Percentiles rank a stretch among this genome's conserved stretches.
Conservation (phyloP, 2,329 filamentous ascomycete genomes). For the Arthrobotrys sphaeroides region DNA sequence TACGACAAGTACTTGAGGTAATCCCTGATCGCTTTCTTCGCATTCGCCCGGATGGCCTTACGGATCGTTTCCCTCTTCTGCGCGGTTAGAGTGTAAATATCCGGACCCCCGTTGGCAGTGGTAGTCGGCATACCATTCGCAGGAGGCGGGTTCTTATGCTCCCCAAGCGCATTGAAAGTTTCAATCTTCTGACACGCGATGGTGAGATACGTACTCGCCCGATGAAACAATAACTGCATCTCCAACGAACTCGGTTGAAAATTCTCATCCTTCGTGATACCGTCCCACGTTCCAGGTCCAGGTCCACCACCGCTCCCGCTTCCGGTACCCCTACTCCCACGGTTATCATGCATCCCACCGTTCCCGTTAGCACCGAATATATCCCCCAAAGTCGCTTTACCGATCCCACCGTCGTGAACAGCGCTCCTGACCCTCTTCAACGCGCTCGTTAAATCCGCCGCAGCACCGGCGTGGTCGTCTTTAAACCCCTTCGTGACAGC, state of each 20-base stretch:
- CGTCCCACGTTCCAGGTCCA: conserved; percentile 57
- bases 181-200: conserved; percentile 67
- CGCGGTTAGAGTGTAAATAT: conserved; percentile 21
- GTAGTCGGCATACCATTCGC: conserved; percentile 40
- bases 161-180: conserved; percentile 55
- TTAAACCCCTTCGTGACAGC: conserved; percentile 80
- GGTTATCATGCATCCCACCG: conserved; percentile 30
- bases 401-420: conserved; percentile 63
- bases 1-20: conserved; percentile 76
- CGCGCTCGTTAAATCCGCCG: conserved; percentile 75
- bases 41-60: conserved; percentile 76
- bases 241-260: conserved; percentile 80
- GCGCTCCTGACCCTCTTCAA: conserved; percentile 68
- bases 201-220: conserved; percentile 76
- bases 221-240: conserved; percentile 78
- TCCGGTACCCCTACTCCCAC: conserved; percentile 58
- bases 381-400: conserved; percentile 65
- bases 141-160: conserved; percentile 58
- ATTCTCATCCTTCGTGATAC: conserved; percentile 64
- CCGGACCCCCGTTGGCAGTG: conserved; percentile 4
- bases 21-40: conserved; percentile 79
- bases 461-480: conserved; percentile 75
- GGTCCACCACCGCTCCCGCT: conserved; percentile 56
- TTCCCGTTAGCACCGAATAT: conserved; percentile 54
- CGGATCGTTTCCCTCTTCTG: conserved; percentile 68